Base-by-base conservation (phyloP, 345 rosid species). In the Sonneratia caseolaris region DNA sequence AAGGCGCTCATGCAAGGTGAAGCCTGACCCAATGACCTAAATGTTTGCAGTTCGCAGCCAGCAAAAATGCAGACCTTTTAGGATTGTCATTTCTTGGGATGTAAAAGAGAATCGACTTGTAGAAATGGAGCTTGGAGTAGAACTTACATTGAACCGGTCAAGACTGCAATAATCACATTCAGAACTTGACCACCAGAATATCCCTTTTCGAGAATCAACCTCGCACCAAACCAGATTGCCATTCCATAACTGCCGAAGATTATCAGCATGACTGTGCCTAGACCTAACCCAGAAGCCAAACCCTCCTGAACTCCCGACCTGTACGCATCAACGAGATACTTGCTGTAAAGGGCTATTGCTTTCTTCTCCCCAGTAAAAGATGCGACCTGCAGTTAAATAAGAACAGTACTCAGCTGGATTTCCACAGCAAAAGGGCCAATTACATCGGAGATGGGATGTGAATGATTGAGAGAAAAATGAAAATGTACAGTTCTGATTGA, bases 301-400 rank as follows among this genome's bases (percentile, higher is more conserved):
- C 98, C 95, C 79, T 91, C 95, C 0, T 75, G 73, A 48, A 83
- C 81, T 37, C 89, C 85, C 51, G 97, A 85, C 48, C 73, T 82
- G 73, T 93, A 91, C 49, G 98, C 91, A 45, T 82, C 53, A 16
- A 76, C 82, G 45, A 92, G 89, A 71, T 73, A 81, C 71, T 85
- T 84, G 61, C 85, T 83, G 80, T 89, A 91, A 51, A 59, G 71
- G 57, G 77, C 75, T 35, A 89, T 83, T 8, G 97, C 93, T 82
- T 82, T 85, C 78, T 86, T 88, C 79, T 93, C 98, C 68, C 97
- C 97, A 0, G 98, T 93, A 79, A 87, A 93, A 0, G 98, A 88
- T 9, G 89, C 98, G 65, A 93, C 97, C 97, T 91, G 77, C 87
- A 84, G 72, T 80, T 21, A 48, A 70, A 35, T 11, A 68, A 36